Percentiles rank a stretch among this genome's conserved stretches.
Evolutionary conservation across 2,329 filamentous ascomycete genomes (phyloP).

Genomic region (Penicillium sp.): DNA sequence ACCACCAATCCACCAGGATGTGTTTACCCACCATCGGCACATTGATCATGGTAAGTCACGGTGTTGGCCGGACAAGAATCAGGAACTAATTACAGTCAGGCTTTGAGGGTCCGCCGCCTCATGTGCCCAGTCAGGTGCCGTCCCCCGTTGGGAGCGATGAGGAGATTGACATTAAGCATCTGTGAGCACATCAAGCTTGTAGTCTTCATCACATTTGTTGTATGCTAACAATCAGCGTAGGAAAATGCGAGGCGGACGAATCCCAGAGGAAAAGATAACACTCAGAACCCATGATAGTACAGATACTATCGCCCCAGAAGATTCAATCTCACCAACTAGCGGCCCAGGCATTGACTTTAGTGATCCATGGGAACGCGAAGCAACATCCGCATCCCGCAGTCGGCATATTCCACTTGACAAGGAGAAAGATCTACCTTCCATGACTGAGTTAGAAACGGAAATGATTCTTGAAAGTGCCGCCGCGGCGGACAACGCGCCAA

Average conservation of each 20-base stretch:
- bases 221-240: background rate
- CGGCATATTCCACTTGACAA: conserved; percentile 4
- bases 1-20: conserved; percentile 79
- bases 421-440: conserved; percentile 5
- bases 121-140: conserved; percentile 27
- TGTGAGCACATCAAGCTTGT: conserved; percentile 36
- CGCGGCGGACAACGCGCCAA: conserved; percentile 39
- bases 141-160: conserved; percentile 41
- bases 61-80: background rate
- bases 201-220: background rate
- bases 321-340: conserved; percentile 37
- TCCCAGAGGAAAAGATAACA: conserved; percentile 26
- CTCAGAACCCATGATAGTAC: conserved; percentile 37
- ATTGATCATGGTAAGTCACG: conserved; percentile 71
- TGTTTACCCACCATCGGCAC: conserved; percentile 83
- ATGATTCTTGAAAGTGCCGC: background rate
- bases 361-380: conserved; percentile 16
- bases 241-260: conserved; percentile 26
- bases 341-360: conserved; percentile 22
- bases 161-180: conserved; percentile 55
- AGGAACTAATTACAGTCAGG: conserved; percentile 19
- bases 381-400: background rate
- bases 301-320: conserved; percentile 27
- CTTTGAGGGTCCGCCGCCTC: conserved; percentile 26
- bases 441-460: conserved; percentile 6